Evolutionary conservation across 768 basidiomycete species (phyloP).

Genomic region (Suillus tomentosus): DNA sequence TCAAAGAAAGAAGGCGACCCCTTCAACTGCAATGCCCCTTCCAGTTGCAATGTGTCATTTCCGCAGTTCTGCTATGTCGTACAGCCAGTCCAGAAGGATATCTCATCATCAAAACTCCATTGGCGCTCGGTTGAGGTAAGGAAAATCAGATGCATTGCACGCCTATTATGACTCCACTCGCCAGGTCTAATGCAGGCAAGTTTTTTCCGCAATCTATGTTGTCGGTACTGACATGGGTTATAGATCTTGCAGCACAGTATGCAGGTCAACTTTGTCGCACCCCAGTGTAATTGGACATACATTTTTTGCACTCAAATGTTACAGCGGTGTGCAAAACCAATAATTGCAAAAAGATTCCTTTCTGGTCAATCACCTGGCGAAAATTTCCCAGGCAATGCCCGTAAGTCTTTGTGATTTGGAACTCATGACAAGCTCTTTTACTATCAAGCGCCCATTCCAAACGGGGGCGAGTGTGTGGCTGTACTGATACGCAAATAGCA

Average conservation of each 20-base stretch:
- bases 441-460: too few relatives aligned
- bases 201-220: background rate
- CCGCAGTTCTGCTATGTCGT: background rate
- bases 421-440: too few relatives aligned
- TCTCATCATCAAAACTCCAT: background rate
- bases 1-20: background rate
- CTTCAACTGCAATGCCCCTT: too few relatives aligned
- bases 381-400: too few relatives aligned
- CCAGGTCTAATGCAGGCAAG: background rate
- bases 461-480: too few relatives aligned
- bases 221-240: background rate
- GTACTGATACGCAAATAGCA: too few relatives aligned
- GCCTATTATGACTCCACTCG: background rate
- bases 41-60: background rate
- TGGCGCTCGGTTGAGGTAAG: background rate
- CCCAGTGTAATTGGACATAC: background rate
- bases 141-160: background rate
- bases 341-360: too few relatives aligned
- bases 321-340: too few relatives aligned
- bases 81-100: background rate
- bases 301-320: background rate
- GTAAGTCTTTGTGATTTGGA: too few relatives aligned
- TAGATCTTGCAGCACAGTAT: background rate
- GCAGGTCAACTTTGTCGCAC: background rate
- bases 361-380: too few relatives aligned